phyloP scores from a whole-genome alignment of 768 basidiomycete genomes.

The Nidula microcarpa region DNA sequence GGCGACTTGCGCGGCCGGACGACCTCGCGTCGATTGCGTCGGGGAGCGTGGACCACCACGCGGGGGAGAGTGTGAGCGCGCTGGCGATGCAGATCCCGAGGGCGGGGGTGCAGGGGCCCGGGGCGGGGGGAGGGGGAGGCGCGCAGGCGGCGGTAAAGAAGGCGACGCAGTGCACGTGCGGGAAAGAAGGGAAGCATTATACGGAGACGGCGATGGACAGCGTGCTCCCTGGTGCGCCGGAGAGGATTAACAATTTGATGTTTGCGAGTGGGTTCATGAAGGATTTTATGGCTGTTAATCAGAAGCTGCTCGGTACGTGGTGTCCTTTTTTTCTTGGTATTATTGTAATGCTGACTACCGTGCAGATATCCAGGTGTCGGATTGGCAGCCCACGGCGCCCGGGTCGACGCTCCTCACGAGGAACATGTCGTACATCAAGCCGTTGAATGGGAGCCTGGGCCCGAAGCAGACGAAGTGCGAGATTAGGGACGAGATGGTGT shows the following conservation, averaged over 20 bases:
- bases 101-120: slow-evolving; percentile 5
- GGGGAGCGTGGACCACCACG: neutral
- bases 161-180: slow-evolving; percentile 73
- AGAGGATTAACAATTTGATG: slow-evolving; percentile 94
- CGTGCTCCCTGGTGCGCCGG: slow-evolving; percentile 85
- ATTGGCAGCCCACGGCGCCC: slow-evolving; percentile 75
- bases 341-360: neutral
- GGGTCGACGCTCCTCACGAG: slow-evolving; percentile 72
- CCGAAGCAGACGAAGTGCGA: slow-evolving; percentile 97
- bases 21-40: slow-evolving; percentile 21
- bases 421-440: slow-evolving; percentile 97
- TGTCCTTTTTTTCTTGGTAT: neutral
- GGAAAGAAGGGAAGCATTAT: slow-evolving; percentile 65
- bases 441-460: slow-evolving; percentile 80
- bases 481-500: slow-evolving; percentile 79
- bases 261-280: slow-evolving; percentile 96
- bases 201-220: slow-evolving; percentile 73
- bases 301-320: slow-evolving; percentile 84
- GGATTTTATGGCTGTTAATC: slow-evolving; percentile 86
- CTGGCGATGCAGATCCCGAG: slow-evolving; percentile 7
- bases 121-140: too few relatives aligned
- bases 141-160: slow-evolving; percentile 41
- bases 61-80: slow-evolving; percentile 11
- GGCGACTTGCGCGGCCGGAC: slow-evolving; percentile 85
- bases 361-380: slow-evolving; percentile 90